A percentile compares a stretch with the other conserved stretches of the same genome.
Conservation (phyloP, 1,284 basidiomycete species). For the Pseudozyma sp. region DNA sequence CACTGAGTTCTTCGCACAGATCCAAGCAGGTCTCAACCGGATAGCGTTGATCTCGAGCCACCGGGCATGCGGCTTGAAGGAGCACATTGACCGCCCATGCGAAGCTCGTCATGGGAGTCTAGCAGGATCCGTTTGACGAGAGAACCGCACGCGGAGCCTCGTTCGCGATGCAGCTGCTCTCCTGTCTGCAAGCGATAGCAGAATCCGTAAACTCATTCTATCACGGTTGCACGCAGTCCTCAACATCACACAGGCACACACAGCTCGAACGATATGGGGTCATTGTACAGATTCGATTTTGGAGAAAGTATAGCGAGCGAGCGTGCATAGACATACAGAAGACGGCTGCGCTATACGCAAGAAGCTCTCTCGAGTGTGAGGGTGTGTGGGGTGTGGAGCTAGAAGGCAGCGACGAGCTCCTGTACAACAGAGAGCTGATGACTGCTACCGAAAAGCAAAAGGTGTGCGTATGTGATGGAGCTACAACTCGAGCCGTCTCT, state of each 20-base stretch:
- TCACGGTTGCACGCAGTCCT: background rate
- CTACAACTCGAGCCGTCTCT: conserved; percentile 39
- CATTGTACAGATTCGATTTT: conserved; percentile 52
- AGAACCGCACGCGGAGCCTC: no score
- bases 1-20: no score
- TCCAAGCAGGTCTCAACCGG: no score
- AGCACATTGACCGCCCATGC: no score
- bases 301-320: conserved; percentile 21
- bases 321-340: conserved; percentile 36
- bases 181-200: no score
- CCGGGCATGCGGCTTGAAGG: no score
- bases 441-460: background rate
- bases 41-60: no score
- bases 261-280: conserved; percentile 11
- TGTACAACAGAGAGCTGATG: conserved; percentile 6
- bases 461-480: conserved; percentile 2
- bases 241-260: conserved; percentile 5
- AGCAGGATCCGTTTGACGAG: no score
- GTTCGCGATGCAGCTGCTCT: no score
- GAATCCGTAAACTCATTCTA: no score
- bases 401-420: conserved; percentile 5
- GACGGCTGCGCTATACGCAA: conserved; percentile 40
- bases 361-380: conserved; percentile 25
- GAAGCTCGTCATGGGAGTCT: no score
- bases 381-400: conserved; percentile 11